phyloP scores from a whole-genome alignment of 148 eudicot genomes.

The Nyssa sinensis region DNA sequence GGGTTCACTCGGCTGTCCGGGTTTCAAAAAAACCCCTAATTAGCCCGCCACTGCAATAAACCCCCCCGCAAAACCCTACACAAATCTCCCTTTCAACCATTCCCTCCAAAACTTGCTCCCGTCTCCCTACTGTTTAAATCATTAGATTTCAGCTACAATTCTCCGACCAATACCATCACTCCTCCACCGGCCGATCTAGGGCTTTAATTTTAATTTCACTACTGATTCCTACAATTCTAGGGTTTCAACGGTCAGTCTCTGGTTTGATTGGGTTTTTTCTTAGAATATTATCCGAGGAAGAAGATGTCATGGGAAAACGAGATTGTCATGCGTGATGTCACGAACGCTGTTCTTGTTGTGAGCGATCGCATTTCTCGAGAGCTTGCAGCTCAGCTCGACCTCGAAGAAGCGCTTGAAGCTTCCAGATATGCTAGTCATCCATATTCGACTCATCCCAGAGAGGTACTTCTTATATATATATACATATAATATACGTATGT shows the following conservation, averaged over 20 bases:
- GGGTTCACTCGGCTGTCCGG: too few species aligned
- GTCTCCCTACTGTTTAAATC: neutral
- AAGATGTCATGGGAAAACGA: constrained; percentile 54
- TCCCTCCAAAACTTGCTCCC: constrained; percentile 15
- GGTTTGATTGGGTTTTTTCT: neutral
- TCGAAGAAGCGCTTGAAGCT: constrained; percentile 87
- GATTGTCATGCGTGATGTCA: constrained; percentile 73
- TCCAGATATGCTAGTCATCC: constrained; percentile 88
- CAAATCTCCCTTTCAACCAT: neutral
- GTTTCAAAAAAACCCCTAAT: constrained; percentile 16
- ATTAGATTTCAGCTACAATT: neutral
- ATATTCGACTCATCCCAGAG: constrained; percentile 80
- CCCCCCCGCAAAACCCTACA: constrained; percentile 23
- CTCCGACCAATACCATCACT: neutral
- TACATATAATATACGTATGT: neutral
- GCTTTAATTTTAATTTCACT: neutral
- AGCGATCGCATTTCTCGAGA: constrained; percentile 83
- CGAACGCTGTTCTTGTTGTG: constrained; percentile 74
- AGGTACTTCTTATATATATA: constrained; percentile 41
- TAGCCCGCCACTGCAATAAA: constrained; percentile 29
- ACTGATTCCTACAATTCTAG: too few species aligned
- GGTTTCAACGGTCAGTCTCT: neutral
- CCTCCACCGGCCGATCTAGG: neutral
- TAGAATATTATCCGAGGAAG: neutral
- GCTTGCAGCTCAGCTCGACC: constrained; percentile 58